phyloP scores from a whole-genome alignment of 164 flowering plant genomes.

The Magnolia officinalis region DNA sequence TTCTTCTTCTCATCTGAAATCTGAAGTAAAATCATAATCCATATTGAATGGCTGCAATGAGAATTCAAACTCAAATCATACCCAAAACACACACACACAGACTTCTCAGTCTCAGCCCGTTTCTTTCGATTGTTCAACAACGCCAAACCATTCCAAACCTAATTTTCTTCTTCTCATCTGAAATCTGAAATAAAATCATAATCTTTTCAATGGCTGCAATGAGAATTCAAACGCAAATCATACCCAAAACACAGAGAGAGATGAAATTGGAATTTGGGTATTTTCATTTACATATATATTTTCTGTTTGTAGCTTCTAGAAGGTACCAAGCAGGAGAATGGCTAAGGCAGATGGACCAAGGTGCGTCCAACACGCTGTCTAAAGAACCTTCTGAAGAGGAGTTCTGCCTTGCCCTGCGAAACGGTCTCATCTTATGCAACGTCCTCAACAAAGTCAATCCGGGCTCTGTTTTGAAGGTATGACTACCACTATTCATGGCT shows the following conservation, averaged over 20 bases:
- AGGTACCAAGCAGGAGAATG: slow-evolving; percentile 75
- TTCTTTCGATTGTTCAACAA: too few species aligned
- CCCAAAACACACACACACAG: background rate
- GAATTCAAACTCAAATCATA: background rate
- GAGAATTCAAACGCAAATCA: background rate
- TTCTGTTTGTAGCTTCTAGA: slow-evolving; percentile 42
- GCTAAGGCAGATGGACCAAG: slow-evolving; percentile 73
- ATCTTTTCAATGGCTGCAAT: background rate
- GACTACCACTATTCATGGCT: background rate
- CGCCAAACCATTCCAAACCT: too few species aligned
- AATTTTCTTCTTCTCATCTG: background rate
- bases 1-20: background rate
- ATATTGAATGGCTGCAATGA: background rate
- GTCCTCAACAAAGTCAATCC: slow-evolving; percentile 89
- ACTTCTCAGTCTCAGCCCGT: too few species aligned
- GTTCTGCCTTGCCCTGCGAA: slow-evolving; percentile 71
- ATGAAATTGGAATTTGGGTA: background rate
- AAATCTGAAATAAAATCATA: background rate
- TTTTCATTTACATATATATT: background rate
- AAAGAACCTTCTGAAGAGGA: slow-evolving; percentile 71
- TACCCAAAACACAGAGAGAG: background rate
- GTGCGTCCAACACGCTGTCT: slow-evolving; percentile 47
- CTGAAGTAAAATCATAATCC: background rate
- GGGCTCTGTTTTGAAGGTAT: slow-evolving; percentile 79
- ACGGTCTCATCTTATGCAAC: slow-evolving; percentile 88